Conservation (phyloP, 805 yeast genomes). For the Ogataea siamensis region DNA sequence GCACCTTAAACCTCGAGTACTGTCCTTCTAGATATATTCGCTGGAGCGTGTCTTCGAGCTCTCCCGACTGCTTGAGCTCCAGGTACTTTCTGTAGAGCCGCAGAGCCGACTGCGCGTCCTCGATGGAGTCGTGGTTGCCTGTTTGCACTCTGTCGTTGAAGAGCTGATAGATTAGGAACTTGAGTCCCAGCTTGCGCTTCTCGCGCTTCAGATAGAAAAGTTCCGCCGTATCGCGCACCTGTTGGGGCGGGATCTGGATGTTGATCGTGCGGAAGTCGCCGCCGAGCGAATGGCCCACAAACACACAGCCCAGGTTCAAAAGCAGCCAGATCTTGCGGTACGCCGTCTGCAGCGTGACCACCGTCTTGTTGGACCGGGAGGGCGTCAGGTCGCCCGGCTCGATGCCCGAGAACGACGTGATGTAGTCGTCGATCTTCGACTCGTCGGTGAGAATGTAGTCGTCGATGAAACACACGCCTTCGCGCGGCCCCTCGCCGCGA, state of each 20-base stretch:
- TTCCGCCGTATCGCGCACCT: conserved; percentile 87
- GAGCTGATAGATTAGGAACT: conserved; percentile 80
- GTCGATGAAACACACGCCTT: conserved; percentile 83
- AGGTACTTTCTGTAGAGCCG: conserved; percentile 69
- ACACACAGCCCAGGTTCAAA: conserved; percentile 82
- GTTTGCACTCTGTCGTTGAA: conserved; percentile 76
- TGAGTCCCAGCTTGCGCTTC: conserved; percentile 76
- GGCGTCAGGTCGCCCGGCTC: conserved; percentile 88
- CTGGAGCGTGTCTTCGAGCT: conserved; percentile 59
- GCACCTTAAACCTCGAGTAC: conserved; percentile 50
- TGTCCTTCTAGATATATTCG: conserved; percentile 73
- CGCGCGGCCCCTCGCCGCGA: conserved; percentile 64
- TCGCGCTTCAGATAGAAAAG: conserved; percentile 71
- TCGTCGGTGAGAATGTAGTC: conserved; percentile 80
- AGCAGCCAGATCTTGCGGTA: conserved; percentile 89
- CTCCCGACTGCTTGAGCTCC: conserved; percentile 56
- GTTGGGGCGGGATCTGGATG: conserved; percentile 78
- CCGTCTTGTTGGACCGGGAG: conserved; percentile 53
- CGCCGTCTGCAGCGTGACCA: conserved; percentile 79
- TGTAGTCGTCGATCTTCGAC: conserved; percentile 68
- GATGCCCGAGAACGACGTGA: conserved; percentile 92
- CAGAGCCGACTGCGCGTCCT: conserved; percentile 89
- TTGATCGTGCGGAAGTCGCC: conserved; percentile 94
- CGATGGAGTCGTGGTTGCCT: conserved; percentile 96
- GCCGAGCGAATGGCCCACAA: conserved; percentile 91